Base-by-base conservation (phyloP, 495 filamentous ascomycete genomes). In the Penicillium atrosanguineum region DNA sequence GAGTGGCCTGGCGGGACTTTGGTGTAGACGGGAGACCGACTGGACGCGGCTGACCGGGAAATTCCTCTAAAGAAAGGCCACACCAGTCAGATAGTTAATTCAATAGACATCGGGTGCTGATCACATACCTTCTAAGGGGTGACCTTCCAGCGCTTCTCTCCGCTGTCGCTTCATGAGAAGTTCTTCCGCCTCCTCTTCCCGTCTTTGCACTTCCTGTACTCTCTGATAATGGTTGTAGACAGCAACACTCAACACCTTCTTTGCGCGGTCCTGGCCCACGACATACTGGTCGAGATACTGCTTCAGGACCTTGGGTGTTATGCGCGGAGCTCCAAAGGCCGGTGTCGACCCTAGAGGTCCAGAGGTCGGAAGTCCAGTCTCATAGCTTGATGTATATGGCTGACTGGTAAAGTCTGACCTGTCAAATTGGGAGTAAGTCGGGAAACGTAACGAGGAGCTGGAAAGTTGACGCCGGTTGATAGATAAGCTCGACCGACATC, bases 161-260 rank as follows among this genome's bases (percentile, higher is more conserved):
- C 82, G 73, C 18, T 74, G 67, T 37, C 73, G 70, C 58, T 81
- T 76, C 36, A 73, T 74, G 23, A 70, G 50, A 38, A 84, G 69
- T 64, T 87, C 85, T 57, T 87, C 86, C 50, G 86, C 84, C 55
- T 91, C 87, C 52, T 94, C 88, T 58, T 95, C 85, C 29, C 87
- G 81, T 44, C 90, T 76, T 46, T 83, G 76, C 20, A 90, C 62
- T 61, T 96, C 88, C 53, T 88, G 85, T 53, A 96, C 82, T 36
- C 87, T 80, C 72, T 95, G 91, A 66, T 96, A 97, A 63, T 98
- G 94, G 72, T 97, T 96, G 70, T 91, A 97, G n/a, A 98, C 88
- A 4, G 92, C 90, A 11, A 91, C 87, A 57, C 90, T 93, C 46
- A 97, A 80, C 21, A 91, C 87, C 67, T 94, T 94, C 79, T 97